These are phyloP conservation scores for Lachnellula occidentalis DNA, from an alignment of 2,329 filamentous ascomycete genomes.

Conservation along the genomic window DNA sequence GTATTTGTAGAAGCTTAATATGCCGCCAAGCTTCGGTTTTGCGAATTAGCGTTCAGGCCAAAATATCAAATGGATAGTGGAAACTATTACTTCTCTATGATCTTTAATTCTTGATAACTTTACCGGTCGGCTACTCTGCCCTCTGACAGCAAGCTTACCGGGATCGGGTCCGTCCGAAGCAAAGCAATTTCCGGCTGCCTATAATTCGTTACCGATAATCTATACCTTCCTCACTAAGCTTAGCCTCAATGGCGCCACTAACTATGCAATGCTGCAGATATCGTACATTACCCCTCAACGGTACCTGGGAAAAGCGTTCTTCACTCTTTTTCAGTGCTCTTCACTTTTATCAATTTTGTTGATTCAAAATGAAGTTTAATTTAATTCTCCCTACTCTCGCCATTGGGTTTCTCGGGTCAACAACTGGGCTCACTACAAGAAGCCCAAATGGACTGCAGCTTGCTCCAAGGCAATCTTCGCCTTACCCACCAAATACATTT, in stretches of 20 bases:
- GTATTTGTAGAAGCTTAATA: too few relatives aligned
- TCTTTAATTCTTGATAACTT: too few relatives aligned
- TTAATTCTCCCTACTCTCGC: constrained; percentile 2
- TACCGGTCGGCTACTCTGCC: too few relatives aligned
- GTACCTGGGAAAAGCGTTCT: background rate
- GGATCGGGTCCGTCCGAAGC: background rate
- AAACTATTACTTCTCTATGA: too few relatives aligned
- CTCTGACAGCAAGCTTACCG: background rate
- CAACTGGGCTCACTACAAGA: constrained; percentile 1
- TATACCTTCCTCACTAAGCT: constrained; percentile 5
- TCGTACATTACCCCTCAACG: background rate
- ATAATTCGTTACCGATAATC: background rate
- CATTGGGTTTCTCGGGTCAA: constrained; percentile 4
- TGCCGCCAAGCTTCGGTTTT: too few relatives aligned
- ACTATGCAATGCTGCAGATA: background rate
- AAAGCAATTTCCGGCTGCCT: background rate
- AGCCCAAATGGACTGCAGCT: background rate
- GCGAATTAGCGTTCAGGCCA: too few relatives aligned
- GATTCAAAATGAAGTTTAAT: constrained; percentile 1
- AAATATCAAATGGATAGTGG: too few relatives aligned
- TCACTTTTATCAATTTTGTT: background rate
- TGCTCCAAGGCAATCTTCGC: constrained; percentile 3
- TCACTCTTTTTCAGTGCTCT: background rate
- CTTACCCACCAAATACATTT: constrained; percentile 18
- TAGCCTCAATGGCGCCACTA: constrained; percentile 1